A percentile compares a stretch with the other conserved stretches of the same genome.
Conservation (phyloP, 2,329 filamentous ascomycete genomes). For the Neofusicoccum ribis region DNA sequence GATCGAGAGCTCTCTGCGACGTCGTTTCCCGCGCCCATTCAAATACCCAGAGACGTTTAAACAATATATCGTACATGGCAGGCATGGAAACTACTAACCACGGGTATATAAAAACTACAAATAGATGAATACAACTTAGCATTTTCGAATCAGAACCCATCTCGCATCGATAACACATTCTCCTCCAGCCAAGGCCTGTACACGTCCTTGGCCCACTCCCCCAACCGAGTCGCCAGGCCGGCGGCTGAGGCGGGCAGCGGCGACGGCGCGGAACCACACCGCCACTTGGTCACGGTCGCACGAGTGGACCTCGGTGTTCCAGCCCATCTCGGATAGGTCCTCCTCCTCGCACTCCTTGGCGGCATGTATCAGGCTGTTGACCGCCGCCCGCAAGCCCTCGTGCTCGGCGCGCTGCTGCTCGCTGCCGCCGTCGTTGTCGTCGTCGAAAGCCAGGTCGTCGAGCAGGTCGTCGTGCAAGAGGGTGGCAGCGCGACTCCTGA, state of each 20-base stretch:
- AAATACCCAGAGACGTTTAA: no score
- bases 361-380: neutral
- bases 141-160: neutral
- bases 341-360: neutral
- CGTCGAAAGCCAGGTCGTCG: neutral
- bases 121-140: neutral
- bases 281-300: no score
- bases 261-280: neutral
- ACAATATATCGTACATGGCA: no score
- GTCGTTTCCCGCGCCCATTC: no score
- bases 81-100: no score
- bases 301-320: no score
- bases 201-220: neutral
- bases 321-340: no score
- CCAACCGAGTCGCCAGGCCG: constrained; percentile 1
- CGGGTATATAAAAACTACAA: neutral
- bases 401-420: neutral
- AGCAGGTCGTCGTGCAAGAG: neutral
- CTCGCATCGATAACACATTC: neutral
- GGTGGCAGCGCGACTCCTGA: neutral
- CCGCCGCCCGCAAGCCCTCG: neutral
- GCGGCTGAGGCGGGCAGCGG: neutral
- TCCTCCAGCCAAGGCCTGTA: neutral
- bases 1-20: no score
- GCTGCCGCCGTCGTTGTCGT: neutral